Percentiles rank a stretch among this genome's conserved stretches.
phyloP scores from a whole-genome alignment of 2,329 filamentous ascomycete species.

The Cladosporium sp. region DNA sequence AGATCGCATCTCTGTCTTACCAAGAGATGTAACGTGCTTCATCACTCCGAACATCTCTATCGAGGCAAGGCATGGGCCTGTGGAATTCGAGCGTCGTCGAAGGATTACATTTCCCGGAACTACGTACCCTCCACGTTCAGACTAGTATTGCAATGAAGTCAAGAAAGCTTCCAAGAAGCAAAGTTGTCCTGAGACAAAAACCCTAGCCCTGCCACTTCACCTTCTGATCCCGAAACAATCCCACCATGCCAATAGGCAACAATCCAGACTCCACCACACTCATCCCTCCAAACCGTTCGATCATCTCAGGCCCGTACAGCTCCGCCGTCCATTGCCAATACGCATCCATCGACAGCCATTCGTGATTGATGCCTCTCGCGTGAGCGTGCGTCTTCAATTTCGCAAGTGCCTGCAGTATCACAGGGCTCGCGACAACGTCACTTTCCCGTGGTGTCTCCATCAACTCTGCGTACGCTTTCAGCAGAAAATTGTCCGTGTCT shows the following conservation, averaged over 20 bases:
- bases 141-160: no score
- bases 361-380: constrained; percentile 25
- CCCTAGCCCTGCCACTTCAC: constrained; percentile 31
- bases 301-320: constrained; percentile 30
- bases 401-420: not conserved
- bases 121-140: no score
- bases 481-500: not conserved
- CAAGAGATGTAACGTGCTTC: no score
- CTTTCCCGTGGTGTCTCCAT: not conserved
- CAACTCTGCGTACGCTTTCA: constrained; percentile 38
- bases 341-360: constrained; percentile 27
- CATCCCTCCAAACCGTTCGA: constrained; percentile 29
- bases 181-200: no score
- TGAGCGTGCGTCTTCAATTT: not conserved
- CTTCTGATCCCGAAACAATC: constrained; percentile 28
- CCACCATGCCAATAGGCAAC: constrained; percentile 31
- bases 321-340: constrained; percentile 51
- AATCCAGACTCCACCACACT: constrained; percentile 30
- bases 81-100: no score
- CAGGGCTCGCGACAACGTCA: not conserved
- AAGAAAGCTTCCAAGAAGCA: no score
- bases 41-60: no score
- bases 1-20: no score
- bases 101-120: no score
- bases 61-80: no score